Base-by-base conservation (phyloP, 2,329 filamentous ascomycete genomes). In the Microsporum canis region DNA sequence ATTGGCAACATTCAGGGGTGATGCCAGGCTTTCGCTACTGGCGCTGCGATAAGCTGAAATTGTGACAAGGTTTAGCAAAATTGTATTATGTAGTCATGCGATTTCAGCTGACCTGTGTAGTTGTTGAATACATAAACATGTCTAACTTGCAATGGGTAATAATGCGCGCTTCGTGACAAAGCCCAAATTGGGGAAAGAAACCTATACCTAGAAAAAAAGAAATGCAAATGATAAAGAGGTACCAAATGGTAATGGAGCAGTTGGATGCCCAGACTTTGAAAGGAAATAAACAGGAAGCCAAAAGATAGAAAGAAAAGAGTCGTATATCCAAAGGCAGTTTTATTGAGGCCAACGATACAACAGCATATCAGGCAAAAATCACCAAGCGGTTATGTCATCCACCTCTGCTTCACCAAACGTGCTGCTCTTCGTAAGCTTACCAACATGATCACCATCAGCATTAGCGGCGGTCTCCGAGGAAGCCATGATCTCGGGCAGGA, bases 331-430 rank as follows among this genome's bases (percentile, higher is more conserved):
- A 47, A 8, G 17, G 27, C 43, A 17, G 12, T 17, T n/a, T 17
- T 47, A 7, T 17, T 47, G 43, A 47, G 8, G 43, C 27, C 43
- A 17, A 23, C 23, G 27, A 8, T 31, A 5, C 14, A 12, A 12
- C 38, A 12, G 38, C 38, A 36, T 36, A 1, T 2, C 38, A 12
- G 38, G 8, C 38, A 23, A 8, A 33, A 36, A 62, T 75, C 82
- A 96, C 91, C 91, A 96, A 27, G 90, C 91, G 38, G 91, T 96
- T 67, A 96, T 96, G 71, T 97, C 94, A 63, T 92, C 92, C 23
- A 96, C 90, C 75, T 97, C 94, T 0, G 90, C 91, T 76, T 97
- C 91, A 14, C 92, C 91, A 78, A 96, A 96, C 0, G 89, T 94
- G 75, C 91, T 96, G 61, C 83, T 91, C 78, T 95, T 96, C 17